Evolutionary conservation across 2,329 filamentous ascomycete species (phyloP), one percentile per base, ranked within the genome.

Genomic region (Aspergillus clavatus): DNA sequence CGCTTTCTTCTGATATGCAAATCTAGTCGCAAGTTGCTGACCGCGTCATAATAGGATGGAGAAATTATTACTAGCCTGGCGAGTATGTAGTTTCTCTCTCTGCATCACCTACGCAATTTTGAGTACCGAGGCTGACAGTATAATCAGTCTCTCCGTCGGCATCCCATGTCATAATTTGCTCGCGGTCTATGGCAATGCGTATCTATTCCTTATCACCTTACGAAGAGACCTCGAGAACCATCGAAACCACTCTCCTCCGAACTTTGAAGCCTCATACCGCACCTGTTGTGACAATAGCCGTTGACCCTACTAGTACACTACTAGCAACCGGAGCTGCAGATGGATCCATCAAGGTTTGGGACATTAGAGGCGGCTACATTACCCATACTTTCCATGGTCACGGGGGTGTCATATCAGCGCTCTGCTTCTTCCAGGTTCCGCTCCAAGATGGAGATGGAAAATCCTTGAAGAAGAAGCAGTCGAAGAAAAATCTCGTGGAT

Each of bases 301-400:
- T 93, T 50, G 93, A 98, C 65, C 78, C 81, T 43, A 95, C 90
- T 1, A 86, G 90, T 60, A 95, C 91, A 2, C 74, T 98, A 10
- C 76, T 98, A 35, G 93, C 90, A 12, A 97, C 91, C 12, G 93
- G 94, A 51, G 88, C 87, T 39, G 90, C 93, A 3, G 93, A 98
- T 63, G 93, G 93, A 19, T 81, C 86, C 1, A 87, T 97, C 58
- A 98, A 98, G 68, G 84, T 98, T 42, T 98, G 91, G 91, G 93
- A 98, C 69, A 89, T 98, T 48, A 76, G 78, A 40, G 88, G 84
- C 36, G 93, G 93, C 18, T 97, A 87, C 67, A 83, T 89, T 24
- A 98, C 94, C 22, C 93, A 98, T 68, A 95, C 89, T 0, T 95
- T 98, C 68, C 86, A 91, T 56, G 90, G 90, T 1, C 91, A 95